Evolutionary conservation across 1,284 basidiomycete species (phyloP).

Genomic region (Irpex sp.): DNA sequence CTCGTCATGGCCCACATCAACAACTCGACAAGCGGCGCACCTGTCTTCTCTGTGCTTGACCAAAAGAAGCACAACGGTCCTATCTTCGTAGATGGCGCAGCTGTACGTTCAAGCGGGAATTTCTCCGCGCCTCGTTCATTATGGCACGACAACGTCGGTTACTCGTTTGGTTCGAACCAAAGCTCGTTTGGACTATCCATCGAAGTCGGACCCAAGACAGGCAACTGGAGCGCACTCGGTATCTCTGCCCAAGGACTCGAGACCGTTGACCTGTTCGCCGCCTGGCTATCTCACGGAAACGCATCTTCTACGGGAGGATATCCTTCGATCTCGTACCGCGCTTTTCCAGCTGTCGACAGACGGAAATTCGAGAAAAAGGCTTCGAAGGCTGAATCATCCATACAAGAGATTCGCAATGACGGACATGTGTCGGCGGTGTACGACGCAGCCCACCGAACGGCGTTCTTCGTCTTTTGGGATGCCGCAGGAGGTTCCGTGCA

Average conservation of each 20-base stretch:
- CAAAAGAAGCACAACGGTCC: constrained; percentile 46
- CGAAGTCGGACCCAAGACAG: constrained; percentile 44
- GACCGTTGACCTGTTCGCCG: constrained; percentile 58
- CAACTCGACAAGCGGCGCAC: constrained; percentile 25
- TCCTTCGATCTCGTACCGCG: constrained; percentile 45
- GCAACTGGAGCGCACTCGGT: constrained; percentile 64
- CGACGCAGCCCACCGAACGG: constrained; percentile 26
- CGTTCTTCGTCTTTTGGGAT: constrained; percentile 35
- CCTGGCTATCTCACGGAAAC: constrained; percentile 49
- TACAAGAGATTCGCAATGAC: constrained; percentile 38
- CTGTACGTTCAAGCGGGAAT: constrained; percentile 22
- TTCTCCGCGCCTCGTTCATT: constrained; percentile 37
- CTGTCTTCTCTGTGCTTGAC: constrained; percentile 63
- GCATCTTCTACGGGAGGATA: constrained; percentile 4
- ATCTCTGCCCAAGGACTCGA: constrained; percentile 48
- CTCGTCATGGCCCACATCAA: constrained; percentile 51
- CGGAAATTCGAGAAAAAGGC: constrained; percentile 29
- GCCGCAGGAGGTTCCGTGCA: constrained; percentile 23
- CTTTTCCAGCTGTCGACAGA: constrained; percentile 46
- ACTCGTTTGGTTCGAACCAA: constrained; percentile 33
- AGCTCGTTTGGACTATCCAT: constrained; percentile 39
- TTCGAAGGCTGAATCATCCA: constrained; percentile 10
- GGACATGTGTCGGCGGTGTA: constrained; percentile 30
- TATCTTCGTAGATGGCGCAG: constrained; percentile 41
- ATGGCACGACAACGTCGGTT: constrained; percentile 60